Conservation (phyloP, 2,329 filamentous ascomycete genomes). For the Xylariales sp. region DNA sequence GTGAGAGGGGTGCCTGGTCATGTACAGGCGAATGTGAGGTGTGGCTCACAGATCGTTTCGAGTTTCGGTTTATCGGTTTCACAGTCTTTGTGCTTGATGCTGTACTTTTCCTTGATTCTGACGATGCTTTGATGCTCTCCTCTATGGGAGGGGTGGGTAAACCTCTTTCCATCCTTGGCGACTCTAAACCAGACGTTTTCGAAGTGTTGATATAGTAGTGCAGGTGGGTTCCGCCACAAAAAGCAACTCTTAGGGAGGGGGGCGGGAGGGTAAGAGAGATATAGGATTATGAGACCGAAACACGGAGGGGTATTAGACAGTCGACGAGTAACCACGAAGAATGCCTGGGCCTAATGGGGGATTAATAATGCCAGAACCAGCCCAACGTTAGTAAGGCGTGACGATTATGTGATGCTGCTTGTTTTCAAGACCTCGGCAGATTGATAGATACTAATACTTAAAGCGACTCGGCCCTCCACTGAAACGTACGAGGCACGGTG, state of each 20-base stretch:
- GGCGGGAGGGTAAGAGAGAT: no score
- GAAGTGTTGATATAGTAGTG: slow-evolving; percentile 4
- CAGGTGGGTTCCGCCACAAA: not conserved
- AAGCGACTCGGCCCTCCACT: slow-evolving; percentile 14
- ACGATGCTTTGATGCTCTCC: slow-evolving; percentile 23
- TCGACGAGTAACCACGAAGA: no score
- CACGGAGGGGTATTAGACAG: no score
- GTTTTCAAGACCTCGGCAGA: slow-evolving; percentile 4
- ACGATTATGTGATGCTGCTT: slow-evolving; percentile 28
- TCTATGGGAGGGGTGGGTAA: slow-evolving; percentile 50
- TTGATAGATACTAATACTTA: slow-evolving; percentile 22
- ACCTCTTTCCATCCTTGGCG: slow-evolving; percentile 42
- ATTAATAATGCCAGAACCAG: slow-evolving; percentile 27
- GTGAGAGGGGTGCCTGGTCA: slow-evolving; percentile 32
- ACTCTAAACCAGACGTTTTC: slow-evolving; percentile 12
- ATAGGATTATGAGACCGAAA: no score
- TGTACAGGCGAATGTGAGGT: slow-evolving; percentile 31
- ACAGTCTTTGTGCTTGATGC: slow-evolving; percentile 38
- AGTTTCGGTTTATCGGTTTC: slow-evolving; percentile 46
- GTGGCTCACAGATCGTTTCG: slow-evolving; percentile 45
- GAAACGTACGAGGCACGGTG: slow-evolving; percentile 19
- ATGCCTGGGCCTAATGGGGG: slow-evolving; percentile 10
- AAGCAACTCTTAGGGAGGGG: no score
- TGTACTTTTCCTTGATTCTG: slow-evolving; percentile 21
- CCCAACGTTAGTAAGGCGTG: slow-evolving; percentile 20